These are phyloP conservation scores for Phytophthora ramorum DNA, from an alignment of 352 stramenopile species.

Conservation along the genomic window DNA sequence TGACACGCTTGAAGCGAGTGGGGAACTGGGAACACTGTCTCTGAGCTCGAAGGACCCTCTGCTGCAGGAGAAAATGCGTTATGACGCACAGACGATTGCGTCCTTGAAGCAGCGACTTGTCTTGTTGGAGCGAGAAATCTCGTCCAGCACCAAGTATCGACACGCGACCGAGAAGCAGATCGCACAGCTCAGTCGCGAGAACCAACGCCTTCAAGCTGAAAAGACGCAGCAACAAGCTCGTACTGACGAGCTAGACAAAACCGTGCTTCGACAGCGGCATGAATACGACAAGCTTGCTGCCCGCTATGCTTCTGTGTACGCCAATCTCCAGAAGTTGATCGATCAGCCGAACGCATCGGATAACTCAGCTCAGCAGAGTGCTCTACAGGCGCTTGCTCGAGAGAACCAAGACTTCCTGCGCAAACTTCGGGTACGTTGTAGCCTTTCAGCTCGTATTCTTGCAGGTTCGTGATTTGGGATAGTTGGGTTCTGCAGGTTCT, in stretches of 20 bases:
- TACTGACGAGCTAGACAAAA: constrained; percentile 55
- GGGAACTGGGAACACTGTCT: background rate
- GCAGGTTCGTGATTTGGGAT: background rate
- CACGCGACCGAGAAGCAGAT: constrained; percentile 53
- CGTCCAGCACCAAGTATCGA: constrained; percentile 26
- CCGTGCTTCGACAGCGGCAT: constrained; percentile 58
- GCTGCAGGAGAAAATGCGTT: constrained; percentile 29
- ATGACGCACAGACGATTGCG: constrained; percentile 51
- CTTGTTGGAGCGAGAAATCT: constrained; percentile 54
- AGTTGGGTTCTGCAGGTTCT: constrained; percentile 46
- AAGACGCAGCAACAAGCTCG: constrained; percentile 46
- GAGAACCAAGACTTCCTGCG: constrained; percentile 78
- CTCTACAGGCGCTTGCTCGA: constrained; percentile 61
- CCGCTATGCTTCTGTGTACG: constrained; percentile 59
- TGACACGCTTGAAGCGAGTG: constrained; percentile 1
- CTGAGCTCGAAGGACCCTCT: constrained; percentile 21
- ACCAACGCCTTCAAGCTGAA: constrained; percentile 45
- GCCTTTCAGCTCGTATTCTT: background rate
- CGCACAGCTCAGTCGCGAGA: constrained; percentile 43
- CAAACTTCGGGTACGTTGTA: constrained; percentile 51
- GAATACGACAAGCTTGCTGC: constrained; percentile 75
- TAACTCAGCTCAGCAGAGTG: constrained; percentile 40
- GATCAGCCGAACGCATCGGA: constrained; percentile 33
- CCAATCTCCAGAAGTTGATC: constrained; percentile 61
- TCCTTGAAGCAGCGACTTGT: constrained; percentile 55